Evolutionary conservation across 176 grass and related monocot genomes (phyloP).

Genomic region (Leersia perrieri): DNA sequence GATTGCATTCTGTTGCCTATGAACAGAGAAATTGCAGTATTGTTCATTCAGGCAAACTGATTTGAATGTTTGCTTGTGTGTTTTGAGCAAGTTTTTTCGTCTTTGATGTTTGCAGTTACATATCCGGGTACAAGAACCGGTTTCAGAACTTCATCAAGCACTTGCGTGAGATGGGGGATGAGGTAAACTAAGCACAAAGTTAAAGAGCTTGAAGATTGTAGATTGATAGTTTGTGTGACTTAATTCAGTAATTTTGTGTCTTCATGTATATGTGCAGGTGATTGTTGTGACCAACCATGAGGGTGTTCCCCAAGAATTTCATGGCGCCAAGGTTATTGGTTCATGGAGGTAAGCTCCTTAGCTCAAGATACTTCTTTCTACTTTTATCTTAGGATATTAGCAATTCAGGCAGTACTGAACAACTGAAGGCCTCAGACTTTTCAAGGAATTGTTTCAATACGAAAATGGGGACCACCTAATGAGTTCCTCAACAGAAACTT

Average conservation of each 20-base stretch:
- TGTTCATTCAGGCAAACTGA: neutral
- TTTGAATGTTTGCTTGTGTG: neutral
- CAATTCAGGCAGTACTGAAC: neutral
- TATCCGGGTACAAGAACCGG: constrained; percentile 76
- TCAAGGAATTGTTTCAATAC: neutral
- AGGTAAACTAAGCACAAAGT: constrained; percentile 15
- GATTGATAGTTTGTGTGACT: neutral
- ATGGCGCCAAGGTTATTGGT: constrained; percentile 88
- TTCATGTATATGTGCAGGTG: constrained; percentile 45
- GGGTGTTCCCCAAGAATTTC: constrained; percentile 81
- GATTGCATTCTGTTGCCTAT: neutral
- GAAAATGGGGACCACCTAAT: neutral
- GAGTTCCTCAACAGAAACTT: neutral
- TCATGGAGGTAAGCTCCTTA: constrained; percentile 86
- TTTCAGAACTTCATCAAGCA: constrained; percentile 81
- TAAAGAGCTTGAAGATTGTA: neutral
- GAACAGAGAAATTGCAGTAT: neutral
- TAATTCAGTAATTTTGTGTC: neutral
- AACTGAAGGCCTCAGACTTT: neutral
- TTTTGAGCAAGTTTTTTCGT: neutral
- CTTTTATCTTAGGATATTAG: neutral
- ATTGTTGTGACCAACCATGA: constrained; percentile 94
- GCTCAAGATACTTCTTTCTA: neutral
- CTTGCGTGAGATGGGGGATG: constrained; percentile 62
- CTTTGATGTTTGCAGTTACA: constrained; percentile 39